phyloP scores from a whole-genome alignment of 192 early-diverging fungal species.

The Rhizophagus clarus region DNA sequence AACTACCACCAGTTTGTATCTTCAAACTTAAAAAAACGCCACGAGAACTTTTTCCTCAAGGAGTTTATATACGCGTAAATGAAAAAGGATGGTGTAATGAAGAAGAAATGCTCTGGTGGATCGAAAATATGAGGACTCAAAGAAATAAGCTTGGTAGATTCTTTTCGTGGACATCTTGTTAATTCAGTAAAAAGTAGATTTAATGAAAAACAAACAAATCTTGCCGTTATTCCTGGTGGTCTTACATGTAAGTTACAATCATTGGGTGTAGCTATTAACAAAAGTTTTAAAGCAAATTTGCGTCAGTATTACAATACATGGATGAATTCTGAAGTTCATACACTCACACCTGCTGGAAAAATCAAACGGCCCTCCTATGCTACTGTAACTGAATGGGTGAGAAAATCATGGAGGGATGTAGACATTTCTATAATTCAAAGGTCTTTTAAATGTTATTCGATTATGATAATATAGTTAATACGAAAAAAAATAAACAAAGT shows the following conservation, averaged over 20 bases:
- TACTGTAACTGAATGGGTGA: not conserved
- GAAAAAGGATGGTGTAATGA: not conserved
- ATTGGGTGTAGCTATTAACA: slow-evolving; percentile 2
- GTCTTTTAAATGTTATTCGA: slow-evolving; percentile 3
- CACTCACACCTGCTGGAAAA: not conserved
- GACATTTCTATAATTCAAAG: not conserved
- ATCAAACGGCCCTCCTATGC: not conserved
- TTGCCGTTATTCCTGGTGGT: slow-evolving; percentile 8
- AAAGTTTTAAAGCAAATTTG: slow-evolving; percentile 11
- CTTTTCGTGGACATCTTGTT: too few relatives aligned
- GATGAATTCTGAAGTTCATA: not conserved
- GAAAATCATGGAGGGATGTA: not conserved
- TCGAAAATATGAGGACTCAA: too few relatives aligned
- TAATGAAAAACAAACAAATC: slow-evolving; percentile 2
- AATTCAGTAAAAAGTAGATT: slow-evolving; percentile 15
- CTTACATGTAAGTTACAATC: slow-evolving; percentile 1
- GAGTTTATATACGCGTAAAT: not conserved
- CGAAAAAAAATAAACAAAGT: not conserved
- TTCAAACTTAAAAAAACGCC: not conserved
- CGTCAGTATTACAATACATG: not conserved
- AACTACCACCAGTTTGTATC: not conserved
- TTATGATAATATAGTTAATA: slow-evolving; percentile 15
- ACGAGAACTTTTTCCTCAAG: not conserved
- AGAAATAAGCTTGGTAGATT: too few relatives aligned
- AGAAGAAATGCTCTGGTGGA: too few relatives aligned